These are phyloP conservation scores for Esteya vermicola DNA, from an alignment of 2,329 filamentous ascomycete genomes.

Conservation along the genomic window DNA sequence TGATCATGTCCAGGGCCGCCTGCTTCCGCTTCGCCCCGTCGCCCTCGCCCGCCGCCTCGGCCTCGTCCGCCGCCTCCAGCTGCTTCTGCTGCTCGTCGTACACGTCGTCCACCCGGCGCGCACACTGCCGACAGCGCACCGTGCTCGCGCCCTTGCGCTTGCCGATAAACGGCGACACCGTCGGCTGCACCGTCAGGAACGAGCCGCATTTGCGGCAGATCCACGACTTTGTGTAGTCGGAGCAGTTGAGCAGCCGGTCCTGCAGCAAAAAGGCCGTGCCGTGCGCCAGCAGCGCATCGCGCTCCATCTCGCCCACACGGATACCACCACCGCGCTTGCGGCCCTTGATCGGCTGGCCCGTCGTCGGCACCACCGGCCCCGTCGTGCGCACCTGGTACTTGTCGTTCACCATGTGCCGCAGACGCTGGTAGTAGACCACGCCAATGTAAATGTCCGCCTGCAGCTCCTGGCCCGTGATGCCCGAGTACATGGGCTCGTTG, in stretches of 20 bases:
- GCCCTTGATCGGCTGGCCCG: conserved; percentile 93
- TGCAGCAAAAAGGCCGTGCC: conserved; percentile 90
- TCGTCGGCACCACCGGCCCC: conserved; percentile 77
- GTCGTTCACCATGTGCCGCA: conserved; percentile 99
- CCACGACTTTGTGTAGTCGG: conserved; percentile 80
- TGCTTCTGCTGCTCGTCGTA: conserved; percentile 17
- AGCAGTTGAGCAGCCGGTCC: conserved; percentile 93
- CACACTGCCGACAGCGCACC: conserved; percentile 70
- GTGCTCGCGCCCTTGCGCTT: conserved; percentile 53
- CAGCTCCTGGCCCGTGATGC: conserved; percentile 89
- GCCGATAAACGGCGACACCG: conserved; percentile 49
- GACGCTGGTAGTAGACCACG: conserved; percentile 93
- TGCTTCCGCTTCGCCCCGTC: conserved; percentile 26
- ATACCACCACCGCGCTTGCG: conserved; percentile 95
- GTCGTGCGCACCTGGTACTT: conserved; percentile 98
- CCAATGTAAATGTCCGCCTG: conserved; percentile 93
- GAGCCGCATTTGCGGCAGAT: conserved; percentile 81
- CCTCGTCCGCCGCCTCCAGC: conserved; percentile 30
- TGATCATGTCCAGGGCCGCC: neutral
- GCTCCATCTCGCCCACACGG: conserved; percentile 98
- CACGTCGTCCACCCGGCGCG: conserved; percentile 43
- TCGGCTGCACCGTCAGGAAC: conserved; percentile 78
- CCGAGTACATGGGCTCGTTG: conserved; percentile 97
- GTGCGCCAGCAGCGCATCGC: conserved; percentile 87
- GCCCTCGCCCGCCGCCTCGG: conserved; percentile 21